Evolutionary conservation across 768 basidiomycete species (phyloP).

Genomic region (Lactifluus piperatus): DNA sequence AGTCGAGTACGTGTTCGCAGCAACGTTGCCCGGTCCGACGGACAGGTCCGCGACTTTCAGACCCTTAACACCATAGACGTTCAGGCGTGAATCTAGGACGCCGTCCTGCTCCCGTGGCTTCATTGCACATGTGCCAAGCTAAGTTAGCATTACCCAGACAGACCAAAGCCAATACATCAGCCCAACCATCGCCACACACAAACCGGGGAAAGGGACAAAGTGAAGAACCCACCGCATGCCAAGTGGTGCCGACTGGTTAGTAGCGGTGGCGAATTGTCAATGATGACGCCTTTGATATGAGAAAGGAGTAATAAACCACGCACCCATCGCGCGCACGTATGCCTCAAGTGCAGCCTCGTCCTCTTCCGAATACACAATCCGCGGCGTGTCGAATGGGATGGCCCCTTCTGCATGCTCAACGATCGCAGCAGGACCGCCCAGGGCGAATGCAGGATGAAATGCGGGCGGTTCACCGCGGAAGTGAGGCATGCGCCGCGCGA

Average conservation of each 20-base stretch:
- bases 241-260: not conserved
- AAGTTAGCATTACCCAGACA: not conserved
- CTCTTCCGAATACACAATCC: constrained; percentile 28
- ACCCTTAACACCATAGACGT: constrained; percentile 50
- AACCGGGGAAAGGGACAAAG: too few relatives aligned
- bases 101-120: constrained; percentile 48
- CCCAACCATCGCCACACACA: too few relatives aligned
- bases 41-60: constrained; percentile 48
- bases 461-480: constrained; percentile 30
- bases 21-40: constrained; percentile 32
- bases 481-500: constrained; percentile 42
- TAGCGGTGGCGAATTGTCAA: not conserved
- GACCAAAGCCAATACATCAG: not conserved
- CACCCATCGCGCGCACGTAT: constrained; percentile 20
- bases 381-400: constrained; percentile 23
- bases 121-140: constrained; percentile 65
- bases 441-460: constrained; percentile 27
- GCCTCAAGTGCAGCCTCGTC: constrained; percentile 30
- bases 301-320: too few relatives aligned
- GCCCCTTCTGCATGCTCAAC: constrained; percentile 17
- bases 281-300: not conserved
- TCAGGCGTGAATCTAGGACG: constrained; percentile 53
- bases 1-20: constrained; percentile 37
- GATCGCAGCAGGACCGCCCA: constrained; percentile 24
- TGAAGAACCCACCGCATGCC: constrained; percentile 17